phyloP scores from a whole-genome alignment of 2,329 filamentous ascomycete species.

The Cucurbitaria berberidis region DNA sequence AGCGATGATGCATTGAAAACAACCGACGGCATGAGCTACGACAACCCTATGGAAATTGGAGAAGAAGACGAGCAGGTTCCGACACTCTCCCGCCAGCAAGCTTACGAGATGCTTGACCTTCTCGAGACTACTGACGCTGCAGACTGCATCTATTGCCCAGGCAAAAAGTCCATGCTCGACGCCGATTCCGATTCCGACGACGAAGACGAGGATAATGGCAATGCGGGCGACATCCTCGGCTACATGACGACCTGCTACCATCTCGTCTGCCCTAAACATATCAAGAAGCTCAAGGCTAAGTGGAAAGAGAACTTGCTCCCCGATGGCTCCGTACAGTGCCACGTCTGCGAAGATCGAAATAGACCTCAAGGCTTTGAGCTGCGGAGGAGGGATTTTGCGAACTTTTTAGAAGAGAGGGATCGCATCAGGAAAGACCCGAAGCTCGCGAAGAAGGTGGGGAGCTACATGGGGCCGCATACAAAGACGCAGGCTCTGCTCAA shows the following conservation, averaged over 20 bases:
- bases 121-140: constrained; percentile 84
- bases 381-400: constrained; percentile 61
- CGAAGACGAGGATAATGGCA: constrained; percentile 65
- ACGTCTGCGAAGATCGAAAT: constrained; percentile 70
- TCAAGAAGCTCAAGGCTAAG: constrained; percentile 64
- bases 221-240: constrained; percentile 65
- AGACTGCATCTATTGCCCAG: constrained; percentile 69
- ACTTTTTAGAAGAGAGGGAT: constrained; percentile 62
- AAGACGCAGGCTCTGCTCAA: constrained; percentile 84
- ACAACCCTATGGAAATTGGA: constrained; percentile 87
- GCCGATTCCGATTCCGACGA: constrained; percentile 44
- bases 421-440: constrained; percentile 61
- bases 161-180: constrained; percentile 59
- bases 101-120: constrained; percentile 83
- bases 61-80: constrained; percentile 71
- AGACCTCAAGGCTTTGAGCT: constrained; percentile 72
- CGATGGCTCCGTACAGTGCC: constrained; percentile 65
- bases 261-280: constrained; percentile 78
- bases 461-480: constrained; percentile 85
- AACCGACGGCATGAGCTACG: constrained; percentile 79
- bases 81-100: constrained; percentile 70
- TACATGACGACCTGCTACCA: constrained; percentile 89
- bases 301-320: constrained; percentile 51
- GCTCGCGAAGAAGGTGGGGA: constrained; percentile 65
- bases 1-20: constrained; percentile 81